Percentiles rank a stretch among this genome's conserved stretches.
phyloP scores from a whole-genome alignment of 2,329 filamentous ascomycete genomes.

The Elsinoe necatrix region DNA sequence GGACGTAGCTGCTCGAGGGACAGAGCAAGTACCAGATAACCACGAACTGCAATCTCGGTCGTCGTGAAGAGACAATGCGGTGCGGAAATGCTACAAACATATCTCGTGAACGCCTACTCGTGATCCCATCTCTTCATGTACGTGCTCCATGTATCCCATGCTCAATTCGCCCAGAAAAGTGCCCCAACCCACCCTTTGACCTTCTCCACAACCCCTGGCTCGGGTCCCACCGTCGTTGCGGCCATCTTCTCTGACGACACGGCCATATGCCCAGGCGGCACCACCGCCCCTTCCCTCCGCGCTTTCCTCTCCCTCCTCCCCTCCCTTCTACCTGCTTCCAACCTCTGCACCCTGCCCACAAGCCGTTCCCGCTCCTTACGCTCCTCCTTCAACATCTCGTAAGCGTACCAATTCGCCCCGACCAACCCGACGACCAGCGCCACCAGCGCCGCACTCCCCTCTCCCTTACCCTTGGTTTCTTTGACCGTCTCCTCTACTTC shows the following conservation, averaged over 20 bases:
- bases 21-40: background rate
- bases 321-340: background rate
- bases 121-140: background rate
- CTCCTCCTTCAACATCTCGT: conserved; percentile 14
- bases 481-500: background rate
- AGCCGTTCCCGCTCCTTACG: conserved; percentile 8
- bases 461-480: background rate
- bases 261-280: background rate
- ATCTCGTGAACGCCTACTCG: conserved; percentile 2
- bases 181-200: conserved; percentile 5
- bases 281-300: background rate
- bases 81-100: conserved; percentile 1
- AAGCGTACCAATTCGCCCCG: conserved; percentile 10
- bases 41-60: background rate
- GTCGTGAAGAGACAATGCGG: background rate
- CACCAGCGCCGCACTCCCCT: background rate
- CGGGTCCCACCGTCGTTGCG: background rate
- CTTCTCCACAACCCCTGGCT: background rate
- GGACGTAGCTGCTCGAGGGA: conserved; percentile 38
- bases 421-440: conserved; percentile 7
- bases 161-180: conserved; percentile 7
- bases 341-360: conserved; percentile 2
- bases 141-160: background rate
- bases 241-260: background rate
- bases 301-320: conserved; percentile 1